phyloP scores from a whole-genome alignment of 805 yeast genomes.

The Cyberlindnera japonica region DNA sequence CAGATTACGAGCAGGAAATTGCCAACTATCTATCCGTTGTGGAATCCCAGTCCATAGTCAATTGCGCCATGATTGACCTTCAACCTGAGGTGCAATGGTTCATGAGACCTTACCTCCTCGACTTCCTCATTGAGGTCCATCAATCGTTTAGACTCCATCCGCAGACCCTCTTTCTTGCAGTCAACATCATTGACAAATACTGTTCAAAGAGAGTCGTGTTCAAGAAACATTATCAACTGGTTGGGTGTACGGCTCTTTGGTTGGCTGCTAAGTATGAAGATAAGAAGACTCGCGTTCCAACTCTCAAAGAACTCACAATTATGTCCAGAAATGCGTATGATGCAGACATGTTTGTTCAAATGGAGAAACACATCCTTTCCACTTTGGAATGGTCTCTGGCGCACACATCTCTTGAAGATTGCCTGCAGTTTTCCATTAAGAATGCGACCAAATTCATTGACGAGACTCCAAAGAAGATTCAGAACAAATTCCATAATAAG shows the following conservation, averaged over 20 bases:
- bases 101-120: conserved; percentile 75
- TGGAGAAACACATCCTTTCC: conserved; percentile 72
- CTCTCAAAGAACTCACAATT: conserved; percentile 57
- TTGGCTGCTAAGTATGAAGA: conserved; percentile 77
- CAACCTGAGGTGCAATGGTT: conserved; percentile 84
- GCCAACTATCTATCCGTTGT: conserved; percentile 36
- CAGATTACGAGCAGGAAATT: conserved; percentile 43
- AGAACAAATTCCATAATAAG: conserved; percentile 16
- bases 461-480: conserved; percentile 22
- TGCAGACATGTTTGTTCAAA: conserved; percentile 61
- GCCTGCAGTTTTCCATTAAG: conserved; percentile 23
- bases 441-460: conserved; percentile 10
- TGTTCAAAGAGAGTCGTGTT: conserved; percentile 77
- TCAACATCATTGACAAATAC: conserved; percentile 76
- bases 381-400: conserved; percentile 63
- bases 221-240: conserved; percentile 77
- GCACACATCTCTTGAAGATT: conserved; percentile 28
- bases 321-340: conserved; percentile 67
- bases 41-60: conserved; percentile 32
- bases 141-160: conserved; percentile 57
- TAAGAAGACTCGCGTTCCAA: conserved; percentile 62
- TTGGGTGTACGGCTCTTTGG: conserved; percentile 85
- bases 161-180: conserved; percentile 63
- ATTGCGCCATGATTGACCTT: conserved; percentile 58
- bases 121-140: conserved; percentile 68